Evolutionary conservation across 805 yeast genomes (phyloP).

Genomic region (Metschnikowia colocasiae): DNA sequence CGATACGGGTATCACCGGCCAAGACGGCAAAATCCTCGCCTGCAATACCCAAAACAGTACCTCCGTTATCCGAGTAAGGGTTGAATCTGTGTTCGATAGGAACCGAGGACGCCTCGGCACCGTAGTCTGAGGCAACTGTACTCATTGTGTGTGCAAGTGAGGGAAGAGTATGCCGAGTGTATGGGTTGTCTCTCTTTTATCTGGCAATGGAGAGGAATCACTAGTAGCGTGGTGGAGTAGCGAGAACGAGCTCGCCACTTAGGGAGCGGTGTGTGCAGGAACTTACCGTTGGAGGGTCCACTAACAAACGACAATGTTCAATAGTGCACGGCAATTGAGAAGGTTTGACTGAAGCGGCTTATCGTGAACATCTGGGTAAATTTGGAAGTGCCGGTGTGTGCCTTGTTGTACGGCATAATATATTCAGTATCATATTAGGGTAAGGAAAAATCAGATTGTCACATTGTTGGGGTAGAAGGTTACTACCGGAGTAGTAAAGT

Average conservation of each 20-base stretch:
- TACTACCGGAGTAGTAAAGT: too few species aligned
- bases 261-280: background rate
- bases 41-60: constrained; percentile 95
- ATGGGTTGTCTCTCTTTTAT: background rate
- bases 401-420: too few species aligned
- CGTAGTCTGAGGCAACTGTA: constrained; percentile 20
- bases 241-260: constrained; percentile 6
- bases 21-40: constrained; percentile 95
- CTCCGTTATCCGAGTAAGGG: constrained; percentile 94
- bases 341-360: too few species aligned
- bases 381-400: too few species aligned
- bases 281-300: background rate
- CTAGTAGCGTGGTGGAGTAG: background rate
- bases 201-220: background rate
- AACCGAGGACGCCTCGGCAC: constrained; percentile 19
- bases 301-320: background rate
- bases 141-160: constrained; percentile 8
- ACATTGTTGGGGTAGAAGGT: too few species aligned
- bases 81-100: constrained; percentile 93
- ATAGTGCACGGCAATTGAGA: too few species aligned
- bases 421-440: too few species aligned
- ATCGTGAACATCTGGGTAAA: too few species aligned
- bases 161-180: background rate
- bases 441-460: too few species aligned
- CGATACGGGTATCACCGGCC: constrained; percentile 98